Evolutionary conservation across 2,329 filamentous ascomycete genomes (phyloP), one percentile per base, ranked within the genome.

Genomic region (Golovinomyces cichoracearum): DNA sequence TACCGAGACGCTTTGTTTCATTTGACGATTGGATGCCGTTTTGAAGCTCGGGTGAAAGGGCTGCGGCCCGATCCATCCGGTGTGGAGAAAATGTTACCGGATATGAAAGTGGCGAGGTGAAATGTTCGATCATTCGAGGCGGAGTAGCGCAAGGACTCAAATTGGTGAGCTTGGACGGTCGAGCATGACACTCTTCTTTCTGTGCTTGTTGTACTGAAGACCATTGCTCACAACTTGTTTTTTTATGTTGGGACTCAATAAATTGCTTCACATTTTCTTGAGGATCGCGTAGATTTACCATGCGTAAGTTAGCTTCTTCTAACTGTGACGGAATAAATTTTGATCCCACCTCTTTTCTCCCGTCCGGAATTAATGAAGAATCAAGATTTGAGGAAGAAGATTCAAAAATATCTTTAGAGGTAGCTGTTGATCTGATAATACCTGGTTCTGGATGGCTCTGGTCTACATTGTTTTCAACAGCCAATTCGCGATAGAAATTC

Each of bases 241-340:
- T 9, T n/a, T n/a, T 60, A 61, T 81, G 78, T 61, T 95, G 88
- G 61, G 93, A 86, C 59, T 74, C 74, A 48, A 95, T 72, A 64
- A 93, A 95, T 55, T 93, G 83, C 58, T 83, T 78, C 31, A 95
- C 84, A 56, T 88, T 93, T 64, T 94, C 86, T 62, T 92, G 86
- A 5, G 86, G 82, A 59, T 94, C 85, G 48, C 80, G 73, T 17
- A 69, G 68, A 58, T 80, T 71, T 27, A 93, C 61, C 53, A 70
- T 75, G 50, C 76, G 74, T 15, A 93, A 75, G 38, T 70, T 72
- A 45, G 79, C 75, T 61, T 85, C 78, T 57, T 85, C 78, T 33
- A 94, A 72, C 53, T 77, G 74, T 22, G 77, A 33, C 3, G 29
- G n/a, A 33, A 9, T 33, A 12, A 12, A 12, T 15, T 33, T 33